These are phyloP conservation scores for Lachnellula occidentalis DNA, from an alignment of 2,329 filamentous ascomycete genomes.

Conservation along the genomic window DNA sequence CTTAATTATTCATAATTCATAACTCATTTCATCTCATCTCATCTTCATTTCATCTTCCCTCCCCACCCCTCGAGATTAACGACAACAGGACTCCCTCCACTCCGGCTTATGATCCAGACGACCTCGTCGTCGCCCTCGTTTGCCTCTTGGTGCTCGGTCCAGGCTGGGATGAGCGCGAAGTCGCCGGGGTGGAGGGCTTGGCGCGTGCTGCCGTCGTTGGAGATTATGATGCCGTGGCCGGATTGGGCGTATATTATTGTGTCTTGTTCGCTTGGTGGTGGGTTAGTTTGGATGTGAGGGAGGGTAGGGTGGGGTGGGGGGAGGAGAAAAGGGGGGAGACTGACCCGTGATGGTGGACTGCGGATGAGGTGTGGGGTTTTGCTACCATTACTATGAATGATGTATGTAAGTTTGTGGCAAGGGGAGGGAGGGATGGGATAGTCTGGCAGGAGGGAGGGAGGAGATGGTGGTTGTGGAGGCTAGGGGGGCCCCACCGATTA, in stretches of 20 bases:
- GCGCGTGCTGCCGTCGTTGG: constrained; percentile 47
- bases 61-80: constrained; percentile 61
- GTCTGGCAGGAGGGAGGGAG: too few species aligned
- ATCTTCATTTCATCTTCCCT: constrained; percentile 28
- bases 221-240: constrained; percentile 57
- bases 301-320: neutral
- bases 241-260: constrained; percentile 62
- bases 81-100: constrained; percentile 54
- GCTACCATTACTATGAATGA: constrained; percentile 51
- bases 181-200: constrained; percentile 57
- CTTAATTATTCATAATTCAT: neutral
- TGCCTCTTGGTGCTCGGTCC: constrained; percentile 64
- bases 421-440: too few species aligned
- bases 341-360: constrained; percentile 62
- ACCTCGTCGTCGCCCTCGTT: constrained; percentile 61
- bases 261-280: constrained; percentile 39
- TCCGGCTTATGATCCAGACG: constrained; percentile 61
- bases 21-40: neutral
- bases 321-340: constrained; percentile 22
- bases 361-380: constrained; percentile 54
- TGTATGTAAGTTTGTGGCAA: neutral
- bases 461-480: too few species aligned
- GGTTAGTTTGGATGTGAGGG: neutral
- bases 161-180: constrained; percentile 65
- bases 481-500: too few species aligned